Evolutionary conservation across 257 asterid species (phyloP).

Genomic region (Forsythia suspensa): DNA sequence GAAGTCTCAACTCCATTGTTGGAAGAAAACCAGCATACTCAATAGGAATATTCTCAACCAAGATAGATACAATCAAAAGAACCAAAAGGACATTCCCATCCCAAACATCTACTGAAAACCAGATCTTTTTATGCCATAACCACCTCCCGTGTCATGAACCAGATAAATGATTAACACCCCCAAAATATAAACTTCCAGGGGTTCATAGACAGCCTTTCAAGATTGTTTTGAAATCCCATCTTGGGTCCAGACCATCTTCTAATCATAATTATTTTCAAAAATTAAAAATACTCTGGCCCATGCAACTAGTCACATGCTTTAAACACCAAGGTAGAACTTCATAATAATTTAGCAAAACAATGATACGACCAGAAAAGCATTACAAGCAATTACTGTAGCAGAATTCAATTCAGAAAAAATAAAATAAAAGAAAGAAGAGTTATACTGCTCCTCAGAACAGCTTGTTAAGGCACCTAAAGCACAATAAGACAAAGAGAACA

Average conservation of each 20-base stretch:
- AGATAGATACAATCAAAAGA: neutral
- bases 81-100: neutral
- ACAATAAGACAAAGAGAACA: slow-evolving; percentile 11
- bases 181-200: neutral
- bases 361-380: slow-evolving; percentile 11
- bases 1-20: neutral
- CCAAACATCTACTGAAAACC: neutral
- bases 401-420: slow-evolving; percentile 1
- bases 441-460: slow-evolving; percentile 3
- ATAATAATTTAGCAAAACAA: neutral
- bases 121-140: neutral
- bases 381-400: slow-evolving; percentile 15
- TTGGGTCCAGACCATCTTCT: neutral
- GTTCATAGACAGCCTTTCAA: neutral
- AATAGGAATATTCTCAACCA: neutral
- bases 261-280: neutral
- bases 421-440: neutral
- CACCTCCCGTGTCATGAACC: neutral
- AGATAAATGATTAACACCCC: neutral
- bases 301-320: slow-evolving; percentile 9
- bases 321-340: slow-evolving; percentile 3
- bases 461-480: slow-evolving; percentile 9
- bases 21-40: neutral
- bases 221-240: neutral
- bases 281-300: neutral